Base-by-base conservation (phyloP, 352 stramenopile species). In the Phytophthora pseudosyringae region DNA sequence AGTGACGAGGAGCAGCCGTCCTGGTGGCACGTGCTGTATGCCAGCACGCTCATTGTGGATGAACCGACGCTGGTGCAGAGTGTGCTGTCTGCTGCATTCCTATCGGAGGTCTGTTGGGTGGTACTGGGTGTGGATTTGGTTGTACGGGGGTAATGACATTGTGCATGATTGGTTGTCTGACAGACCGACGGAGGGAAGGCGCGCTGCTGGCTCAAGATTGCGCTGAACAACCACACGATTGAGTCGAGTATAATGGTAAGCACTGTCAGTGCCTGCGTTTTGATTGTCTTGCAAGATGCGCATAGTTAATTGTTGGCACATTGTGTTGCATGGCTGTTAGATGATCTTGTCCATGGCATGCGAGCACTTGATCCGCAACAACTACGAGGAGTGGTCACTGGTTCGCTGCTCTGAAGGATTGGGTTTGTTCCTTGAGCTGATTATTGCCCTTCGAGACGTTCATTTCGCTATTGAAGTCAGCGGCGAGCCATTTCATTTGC, bases 301-400 rank as follows among this genome's bases (percentile, higher is more conserved):
- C 3, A 59, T 18, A 33, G 8, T 56, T 48, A 41, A 15, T 26
- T 64, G 12, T 56, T 39, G 48, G 11, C 13, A 18, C 29, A 13
- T 38, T 66, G 29, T 21, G 11, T 16, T 63, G 21, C 43, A 39
- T n/a, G 41, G 6, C 21, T 40, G 25, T n/a, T 59, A 93, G 83
- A 89, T 90, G 54, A 88, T 93, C 25, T 90, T 89, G 39, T 93
- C 84, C 0, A 80, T 88, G 66, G 59, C 77, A 1, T 93, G 84
- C 32, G 86, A 93, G 51, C 70, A 89, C 59, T 69, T 95, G 43
- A 83, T 93, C 29, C 77, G 74, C 18, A 72, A 83, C 11, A 93
- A 76, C 46, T 95, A 93, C 54, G 84, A 95, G 21, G 83, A 95
- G n/a, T 89, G 80, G 79, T 80, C 87, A n/a, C 61, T 95, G 1